A percentile compares a stretch with the other conserved stretches of the same genome.
phyloP scores from a whole-genome alignment of 768 basidiomycete species.

The Tylopilus intermedius region DNA sequence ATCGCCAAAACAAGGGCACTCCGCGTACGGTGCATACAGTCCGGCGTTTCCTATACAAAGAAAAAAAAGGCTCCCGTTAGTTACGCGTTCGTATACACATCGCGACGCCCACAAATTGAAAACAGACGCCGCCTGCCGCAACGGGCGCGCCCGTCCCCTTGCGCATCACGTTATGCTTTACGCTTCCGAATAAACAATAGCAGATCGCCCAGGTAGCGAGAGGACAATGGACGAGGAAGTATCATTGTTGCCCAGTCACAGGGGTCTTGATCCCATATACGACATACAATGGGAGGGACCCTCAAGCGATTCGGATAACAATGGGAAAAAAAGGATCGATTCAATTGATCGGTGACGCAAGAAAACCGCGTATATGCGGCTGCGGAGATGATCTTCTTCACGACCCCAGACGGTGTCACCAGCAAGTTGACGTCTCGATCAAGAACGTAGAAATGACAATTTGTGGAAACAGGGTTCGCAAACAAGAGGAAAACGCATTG shows the following conservation, averaged over 20 bases:
- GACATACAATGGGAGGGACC: constrained; percentile 19
- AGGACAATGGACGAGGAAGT: constrained; percentile 8
- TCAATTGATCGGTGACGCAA: constrained; percentile 3
- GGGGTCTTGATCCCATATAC: constrained; percentile 12
- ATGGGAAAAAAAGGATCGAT: constrained; percentile 1
- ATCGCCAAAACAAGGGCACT: constrained; percentile 44
- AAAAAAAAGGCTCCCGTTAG: constrained; percentile 6
- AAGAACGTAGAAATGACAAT: neutral
- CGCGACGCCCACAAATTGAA: constrained; percentile 3
- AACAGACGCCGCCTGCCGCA: neutral
- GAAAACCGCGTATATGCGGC: constrained; percentile 2
- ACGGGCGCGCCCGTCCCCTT: neutral
- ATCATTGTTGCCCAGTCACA: neutral
- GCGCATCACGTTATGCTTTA: constrained; percentile 5
- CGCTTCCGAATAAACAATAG: constrained; percentile 16
- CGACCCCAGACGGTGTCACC: neutral
- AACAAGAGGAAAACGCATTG: constrained; percentile 1
- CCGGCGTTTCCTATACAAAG: constrained; percentile 34
- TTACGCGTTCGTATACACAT: neutral
- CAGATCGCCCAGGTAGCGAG: neutral
- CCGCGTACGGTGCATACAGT: constrained; percentile 36
- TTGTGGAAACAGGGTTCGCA: neutral
- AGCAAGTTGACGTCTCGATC: neutral
- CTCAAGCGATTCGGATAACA: constrained; percentile 5
- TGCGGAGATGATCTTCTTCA: constrained; percentile 6